phyloP scores from a whole-genome alignment of 306 rosid species.

The Malus fusca region DNA sequence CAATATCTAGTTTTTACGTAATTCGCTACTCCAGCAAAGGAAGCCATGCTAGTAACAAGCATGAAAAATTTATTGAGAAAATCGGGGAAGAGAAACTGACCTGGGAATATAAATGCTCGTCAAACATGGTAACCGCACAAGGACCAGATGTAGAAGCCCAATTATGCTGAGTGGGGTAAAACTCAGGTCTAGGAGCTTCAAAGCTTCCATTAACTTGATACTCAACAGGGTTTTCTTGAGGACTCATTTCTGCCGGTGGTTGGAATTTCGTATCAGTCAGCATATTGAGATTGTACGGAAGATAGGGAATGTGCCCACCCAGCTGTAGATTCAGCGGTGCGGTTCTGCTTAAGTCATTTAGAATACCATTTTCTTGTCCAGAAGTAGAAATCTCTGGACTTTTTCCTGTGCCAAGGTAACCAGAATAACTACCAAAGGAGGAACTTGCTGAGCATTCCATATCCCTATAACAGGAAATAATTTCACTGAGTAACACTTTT shows the following conservation, averaged over 20 bases:
- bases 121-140: slow-evolving; percentile 44
- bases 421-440: slow-evolving; percentile 48
- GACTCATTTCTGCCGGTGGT: slow-evolving; percentile 44
- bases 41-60: background rate
- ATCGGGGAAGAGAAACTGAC: slow-evolving; percentile 8
- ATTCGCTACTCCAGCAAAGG: background rate
- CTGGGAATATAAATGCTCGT: slow-evolving; percentile 35
- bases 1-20: background rate
- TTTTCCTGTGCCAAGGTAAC: slow-evolving; percentile 43
- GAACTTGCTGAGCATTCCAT: slow-evolving; percentile 62
- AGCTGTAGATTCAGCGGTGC: slow-evolving; percentile 48
- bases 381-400: slow-evolving; percentile 37
- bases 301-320: slow-evolving; percentile 55
- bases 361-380: slow-evolving; percentile 40
- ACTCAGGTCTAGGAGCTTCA: slow-evolving; percentile 51
- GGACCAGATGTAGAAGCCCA: slow-evolving; percentile 82
- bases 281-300: slow-evolving; percentile 60
- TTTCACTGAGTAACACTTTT: background rate
- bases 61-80: background rate
- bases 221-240: slow-evolving; percentile 52
- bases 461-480: slow-evolving; percentile 40
- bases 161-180: slow-evolving; percentile 46
- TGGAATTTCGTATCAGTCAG: slow-evolving; percentile 50
- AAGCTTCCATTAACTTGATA: slow-evolving; percentile 59
- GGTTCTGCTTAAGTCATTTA: slow-evolving; percentile 33